Evolutionary conservation across 257 asterid species (phyloP), one percentile per base, ranked within the genome.

Genomic region (Marsdenia floribunda): DNA sequence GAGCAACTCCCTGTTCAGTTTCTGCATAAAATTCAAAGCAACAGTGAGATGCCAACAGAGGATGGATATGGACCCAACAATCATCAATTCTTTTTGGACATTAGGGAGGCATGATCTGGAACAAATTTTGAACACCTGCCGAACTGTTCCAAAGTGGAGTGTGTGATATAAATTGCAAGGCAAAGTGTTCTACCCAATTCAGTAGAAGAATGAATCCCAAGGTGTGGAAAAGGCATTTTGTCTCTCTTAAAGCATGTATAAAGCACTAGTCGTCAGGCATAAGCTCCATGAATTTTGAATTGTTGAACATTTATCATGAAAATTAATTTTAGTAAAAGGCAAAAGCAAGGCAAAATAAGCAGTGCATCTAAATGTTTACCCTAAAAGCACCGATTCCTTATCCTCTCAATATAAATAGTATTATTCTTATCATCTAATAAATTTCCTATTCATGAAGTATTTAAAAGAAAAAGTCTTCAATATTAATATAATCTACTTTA

Each of bases 1-100:
- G 96, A 58, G 95, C 95, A 80, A 90, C 96, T 70, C 96, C 96
- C 82, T 90, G 93, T 86, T 89, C 95, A 16, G 97, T 86, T 84
- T 90, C 97, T 90, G 88, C 77, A 78, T 50, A 15, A 64, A 66
- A 58, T 49, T 44, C 19, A 29, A 55, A 21, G 22, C 38, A 38
- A 37, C 53, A 22, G 74, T 29, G 35, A 66, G 49, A 24, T 66
- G 47, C 66, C 35, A 37, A 58, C 29, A 50, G 70, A 44, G 61
- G 4, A 37, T 14, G 50, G 12, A 38, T n/a, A 47, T 42, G 0
- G 7, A 53, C 29, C 8, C 35, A 38, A 38, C 57, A 49, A 22
- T 70, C 16, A 29, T 38, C 33, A 47, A 64, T 22, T 46, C 69
- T 70, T 58, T 68, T 33, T 44, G 26, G 37, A 59, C 16, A 58